Evolutionary conservation across 495 filamentous ascomycete species (phyloP).

Genomic region (Letharia columbiana): DNA sequence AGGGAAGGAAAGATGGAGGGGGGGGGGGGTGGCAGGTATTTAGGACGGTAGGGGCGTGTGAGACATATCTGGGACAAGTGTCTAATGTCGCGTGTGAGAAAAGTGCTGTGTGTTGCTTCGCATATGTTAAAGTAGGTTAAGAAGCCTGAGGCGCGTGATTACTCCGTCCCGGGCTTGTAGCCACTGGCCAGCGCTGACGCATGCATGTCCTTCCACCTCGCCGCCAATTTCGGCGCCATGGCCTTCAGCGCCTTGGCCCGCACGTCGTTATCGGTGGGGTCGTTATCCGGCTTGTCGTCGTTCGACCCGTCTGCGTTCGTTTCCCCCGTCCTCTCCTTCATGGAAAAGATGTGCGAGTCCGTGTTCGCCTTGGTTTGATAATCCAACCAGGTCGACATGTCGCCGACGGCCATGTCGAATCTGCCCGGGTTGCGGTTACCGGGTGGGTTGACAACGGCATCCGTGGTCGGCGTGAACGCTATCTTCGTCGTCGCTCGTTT

Average conservation of each 20-base stretch:
- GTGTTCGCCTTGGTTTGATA: slow-evolving; percentile 13
- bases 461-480: slow-evolving; percentile 9
- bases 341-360: not conserved
- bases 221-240: slow-evolving; percentile 13
- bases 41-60: too few species aligned
- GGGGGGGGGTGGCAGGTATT: too few species aligned
- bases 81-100: too few species aligned
- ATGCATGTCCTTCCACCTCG: slow-evolving; percentile 6
- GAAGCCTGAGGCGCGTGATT: too few species aligned
- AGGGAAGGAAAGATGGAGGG: too few species aligned
- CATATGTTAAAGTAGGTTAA: too few species aligned
- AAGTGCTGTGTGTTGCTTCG: too few species aligned
- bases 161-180: too few species aligned
- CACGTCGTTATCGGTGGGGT: not conserved
- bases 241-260: not conserved
- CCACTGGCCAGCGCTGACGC: not conserved
- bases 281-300: not conserved
- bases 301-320: not conserved
- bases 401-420: slow-evolving; percentile 2
- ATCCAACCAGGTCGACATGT: slow-evolving; percentile 6
- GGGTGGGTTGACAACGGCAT: not conserved
- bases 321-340: slow-evolving; percentile 13
- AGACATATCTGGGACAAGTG: too few species aligned
- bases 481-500: slow-evolving; percentile 18
- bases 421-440: slow-evolving; percentile 4